Percentiles rank a stretch among this genome's conserved stretches.
Evolutionary conservation across 1,139 yeast species (phyloP).

Genomic region (Geotrichum carabidarum): DNA sequence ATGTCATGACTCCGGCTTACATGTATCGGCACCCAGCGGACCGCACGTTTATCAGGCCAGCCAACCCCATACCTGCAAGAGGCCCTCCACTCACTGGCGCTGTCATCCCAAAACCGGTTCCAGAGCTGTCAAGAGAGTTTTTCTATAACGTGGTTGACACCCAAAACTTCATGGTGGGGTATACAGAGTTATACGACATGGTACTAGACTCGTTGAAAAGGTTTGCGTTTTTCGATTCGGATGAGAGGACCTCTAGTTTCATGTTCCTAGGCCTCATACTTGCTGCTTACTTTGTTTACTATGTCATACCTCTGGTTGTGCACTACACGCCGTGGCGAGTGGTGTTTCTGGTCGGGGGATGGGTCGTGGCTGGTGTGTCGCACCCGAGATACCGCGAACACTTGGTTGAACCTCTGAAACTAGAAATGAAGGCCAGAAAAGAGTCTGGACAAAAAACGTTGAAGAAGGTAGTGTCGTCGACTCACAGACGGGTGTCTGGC

Average conservation of each 20-base stretch:
- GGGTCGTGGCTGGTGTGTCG: constrained; percentile 47
- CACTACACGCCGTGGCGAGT: constrained; percentile 39
- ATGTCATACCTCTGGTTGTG: constrained; percentile 35
- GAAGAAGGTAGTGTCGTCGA: constrained; percentile 12
- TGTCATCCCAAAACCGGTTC: constrained; percentile 64
- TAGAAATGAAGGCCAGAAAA: constrained; percentile 10
- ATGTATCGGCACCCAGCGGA: constrained; percentile 42
- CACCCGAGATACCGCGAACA: constrained; percentile 52
- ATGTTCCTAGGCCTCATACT: constrained; percentile 37
- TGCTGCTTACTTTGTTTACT: constrained; percentile 33
- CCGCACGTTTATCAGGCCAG: constrained; percentile 20
- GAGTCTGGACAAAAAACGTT: constrained; percentile 14
- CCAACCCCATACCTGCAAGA: constrained; percentile 34
- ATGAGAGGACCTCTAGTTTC: constrained; percentile 52
- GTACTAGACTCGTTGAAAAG: constrained; percentile 47
- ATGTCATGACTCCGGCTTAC: constrained; percentile 67
- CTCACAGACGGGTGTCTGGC: background rate
- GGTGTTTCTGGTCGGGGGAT: constrained; percentile 42
- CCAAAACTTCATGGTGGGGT: constrained; percentile 72
- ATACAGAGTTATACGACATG: constrained; percentile 60
- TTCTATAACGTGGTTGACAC: constrained; percentile 73
- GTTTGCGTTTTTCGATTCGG: constrained; percentile 63
- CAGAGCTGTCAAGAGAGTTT: constrained; percentile 75
- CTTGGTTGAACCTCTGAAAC: constrained; percentile 16
- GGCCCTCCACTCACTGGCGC: constrained; percentile 50